These are phyloP conservation scores for Monsonia emarginata DNA, from an alignment of 441 rosid genomes.

Conservation along the genomic window DNA sequence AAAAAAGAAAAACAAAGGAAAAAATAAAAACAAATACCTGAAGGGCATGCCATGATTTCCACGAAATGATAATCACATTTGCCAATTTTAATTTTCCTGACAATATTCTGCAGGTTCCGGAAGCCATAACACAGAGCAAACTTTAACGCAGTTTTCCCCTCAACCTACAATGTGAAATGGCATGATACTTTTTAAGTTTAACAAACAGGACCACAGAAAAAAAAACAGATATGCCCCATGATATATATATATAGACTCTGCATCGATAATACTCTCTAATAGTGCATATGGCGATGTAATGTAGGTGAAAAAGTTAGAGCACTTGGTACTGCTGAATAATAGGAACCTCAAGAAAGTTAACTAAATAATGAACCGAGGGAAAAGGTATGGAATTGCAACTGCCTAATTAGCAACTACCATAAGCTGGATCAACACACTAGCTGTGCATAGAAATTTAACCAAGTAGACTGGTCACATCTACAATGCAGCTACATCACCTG, in stretches of 20 bases:
- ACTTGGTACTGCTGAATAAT: not conserved
- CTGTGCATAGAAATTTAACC: not conserved
- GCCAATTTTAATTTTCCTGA: constrained; percentile 57
- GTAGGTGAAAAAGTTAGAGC: not conserved
- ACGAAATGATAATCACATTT: constrained; percentile 84
- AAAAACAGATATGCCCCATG: not conserved
- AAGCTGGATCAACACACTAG: not conserved
- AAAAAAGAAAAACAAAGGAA: not conserved
- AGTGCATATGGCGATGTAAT: not conserved
- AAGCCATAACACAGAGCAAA: constrained; percentile 87
- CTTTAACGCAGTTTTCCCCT: constrained; percentile 57
- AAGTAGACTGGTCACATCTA: not conserved
- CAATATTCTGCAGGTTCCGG: constrained; percentile 80
- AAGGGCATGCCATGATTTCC: constrained; percentile 97
- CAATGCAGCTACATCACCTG: not conserved
- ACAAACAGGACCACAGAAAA: not conserved
- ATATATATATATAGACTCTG: not conserved
- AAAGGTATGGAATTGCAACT: not conserved
- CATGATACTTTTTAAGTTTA: not conserved
- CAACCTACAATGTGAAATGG: constrained; percentile 37
- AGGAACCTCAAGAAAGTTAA: not conserved
- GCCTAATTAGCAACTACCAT: not conserved
- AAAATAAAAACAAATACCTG: constrained; percentile 42
- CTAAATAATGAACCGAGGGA: not conserved
- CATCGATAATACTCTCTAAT: not conserved